Evolutionary conservation across 768 basidiomycete species (phyloP), one percentile per base, ranked within the genome.

Genomic region (Gloeopeniophorella convolvens): DNA sequence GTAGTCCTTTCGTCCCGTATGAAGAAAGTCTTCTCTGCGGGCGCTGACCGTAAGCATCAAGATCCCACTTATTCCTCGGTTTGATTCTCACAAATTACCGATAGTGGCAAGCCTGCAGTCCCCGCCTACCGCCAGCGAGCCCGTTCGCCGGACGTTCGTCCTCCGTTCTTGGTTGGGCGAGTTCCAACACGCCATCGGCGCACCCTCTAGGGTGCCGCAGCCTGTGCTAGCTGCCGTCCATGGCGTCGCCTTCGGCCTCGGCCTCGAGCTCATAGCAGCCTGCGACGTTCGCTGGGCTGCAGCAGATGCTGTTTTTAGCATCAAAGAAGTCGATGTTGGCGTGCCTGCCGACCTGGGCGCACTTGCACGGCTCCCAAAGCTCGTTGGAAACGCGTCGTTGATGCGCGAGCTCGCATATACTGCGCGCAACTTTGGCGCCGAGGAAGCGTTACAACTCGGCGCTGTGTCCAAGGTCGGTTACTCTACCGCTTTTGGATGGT

Each of bases 331-430:
- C 3, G 86, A 90, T 60, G 75, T 92, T 20, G 90, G 86, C 0
- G 72, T 94, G 1, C 90, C 91, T 2, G 85, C 91, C 0, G 91
- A 93, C 62, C 82, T 92, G 33, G 92, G 92, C 0, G 80, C 88
- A 0, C 78, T 94, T 5, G 86, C 90, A 1, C 80, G 83, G 48
- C 71, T 93, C 5, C 88, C 87, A 0, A 88, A 89, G 60, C 73
- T 87, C 42, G 76, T 78, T 0, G 87, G 82, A 1, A 92, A 90
- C 66, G 74, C 79, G 26, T 86, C 83, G 2, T 71, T 85, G 13
- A 68, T 80, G 2, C 76, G 78, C 41, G 91, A 94, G 63, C 72
- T 92, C 15, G 82, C 87, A 0, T 81, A 86, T 59, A 88, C 87
- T 0, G 82, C 78, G 3, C 72, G 85, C 4, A 65, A 67, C 15